phyloP scores from a whole-genome alignment of 1,284 basidiomycete species.

The Malassezia caprae region DNA sequence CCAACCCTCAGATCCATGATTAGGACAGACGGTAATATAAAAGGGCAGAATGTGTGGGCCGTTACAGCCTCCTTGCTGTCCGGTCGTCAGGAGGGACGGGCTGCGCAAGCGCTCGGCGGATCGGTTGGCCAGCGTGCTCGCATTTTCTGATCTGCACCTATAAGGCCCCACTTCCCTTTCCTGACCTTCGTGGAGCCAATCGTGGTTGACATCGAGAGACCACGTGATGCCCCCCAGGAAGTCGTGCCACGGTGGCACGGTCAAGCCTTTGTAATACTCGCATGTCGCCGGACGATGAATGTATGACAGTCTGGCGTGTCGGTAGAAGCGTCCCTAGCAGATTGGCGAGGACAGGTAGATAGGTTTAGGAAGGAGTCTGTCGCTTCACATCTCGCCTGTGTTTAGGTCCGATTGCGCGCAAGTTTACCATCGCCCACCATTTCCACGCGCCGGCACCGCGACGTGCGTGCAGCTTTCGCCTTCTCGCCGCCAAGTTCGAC shows the following conservation, averaged over 20 bases:
- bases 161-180: background rate
- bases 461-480: constrained; percentile 2
- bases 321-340: background rate
- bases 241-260: constrained; percentile 7
- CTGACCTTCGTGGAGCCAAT: background rate
- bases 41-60: background rate
- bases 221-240: background rate
- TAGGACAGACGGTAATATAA: background rate
- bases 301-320: background rate
- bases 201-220: background rate
- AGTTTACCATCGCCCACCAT: constrained; percentile 8
- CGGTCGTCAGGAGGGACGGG: constrained; percentile 8
- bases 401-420: background rate
- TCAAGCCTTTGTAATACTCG: background rate
- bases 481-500: background rate
- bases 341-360: background rate
- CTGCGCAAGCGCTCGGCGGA: background rate
- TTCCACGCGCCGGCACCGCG: constrained; percentile 4
- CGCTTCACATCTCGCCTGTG: background rate
- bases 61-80: background rate
- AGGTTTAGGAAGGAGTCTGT: background rate
- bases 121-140: background rate
- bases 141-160: background rate
- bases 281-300: background rate
- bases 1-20: constrained; percentile 18